These are phyloP conservation scores for Aspergillus tamarii DNA, from an alignment of 2,329 filamentous ascomycete genomes.

Conservation along the genomic window DNA sequence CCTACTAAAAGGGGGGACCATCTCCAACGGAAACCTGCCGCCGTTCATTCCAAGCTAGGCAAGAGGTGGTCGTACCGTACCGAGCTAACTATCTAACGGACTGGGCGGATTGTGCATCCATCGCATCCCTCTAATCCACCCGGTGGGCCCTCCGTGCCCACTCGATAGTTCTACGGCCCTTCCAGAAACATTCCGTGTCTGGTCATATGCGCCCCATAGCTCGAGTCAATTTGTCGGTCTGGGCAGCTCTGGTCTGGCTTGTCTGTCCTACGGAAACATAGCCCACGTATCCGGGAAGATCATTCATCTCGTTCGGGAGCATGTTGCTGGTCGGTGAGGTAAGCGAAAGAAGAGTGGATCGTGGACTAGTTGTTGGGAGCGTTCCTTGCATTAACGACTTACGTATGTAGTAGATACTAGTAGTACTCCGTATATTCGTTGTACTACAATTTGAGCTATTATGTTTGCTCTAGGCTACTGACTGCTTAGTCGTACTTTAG, in stretches of 20 bases:
- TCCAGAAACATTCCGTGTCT: slow-evolving; percentile 24
- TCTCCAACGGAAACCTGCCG: slow-evolving; percentile 2
- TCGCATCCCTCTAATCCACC: slow-evolving; percentile 5
- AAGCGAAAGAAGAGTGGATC: neutral
- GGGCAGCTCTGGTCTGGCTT: slow-evolving; percentile 4
- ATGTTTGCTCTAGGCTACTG: neutral
- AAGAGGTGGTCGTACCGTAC: neutral
- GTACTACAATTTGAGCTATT: neutral
- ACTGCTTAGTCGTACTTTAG: neutral
- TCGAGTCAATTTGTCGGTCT: slow-evolving; percentile 7
- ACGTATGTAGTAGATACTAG: neutral
- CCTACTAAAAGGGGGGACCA: neutral
- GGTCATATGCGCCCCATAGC: slow-evolving; percentile 3
- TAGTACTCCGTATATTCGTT: neutral
- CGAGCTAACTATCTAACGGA: neutral
- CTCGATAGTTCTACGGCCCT: slow-evolving; percentile 23
- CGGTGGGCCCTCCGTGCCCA: slow-evolving; percentile 1
- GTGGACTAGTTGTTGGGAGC: neutral
- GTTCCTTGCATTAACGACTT: neutral
- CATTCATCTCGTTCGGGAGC: neutral
- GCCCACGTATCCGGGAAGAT: slow-evolving; percentile 1
- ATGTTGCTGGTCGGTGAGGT: neutral
- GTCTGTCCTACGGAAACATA: neutral
- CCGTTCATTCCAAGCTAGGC: neutral
- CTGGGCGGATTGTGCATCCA: slow-evolving; percentile 2